phyloP scores from a whole-genome alignment of 495 filamentous ascomycete species.

The Neurospora sp. region DNA sequence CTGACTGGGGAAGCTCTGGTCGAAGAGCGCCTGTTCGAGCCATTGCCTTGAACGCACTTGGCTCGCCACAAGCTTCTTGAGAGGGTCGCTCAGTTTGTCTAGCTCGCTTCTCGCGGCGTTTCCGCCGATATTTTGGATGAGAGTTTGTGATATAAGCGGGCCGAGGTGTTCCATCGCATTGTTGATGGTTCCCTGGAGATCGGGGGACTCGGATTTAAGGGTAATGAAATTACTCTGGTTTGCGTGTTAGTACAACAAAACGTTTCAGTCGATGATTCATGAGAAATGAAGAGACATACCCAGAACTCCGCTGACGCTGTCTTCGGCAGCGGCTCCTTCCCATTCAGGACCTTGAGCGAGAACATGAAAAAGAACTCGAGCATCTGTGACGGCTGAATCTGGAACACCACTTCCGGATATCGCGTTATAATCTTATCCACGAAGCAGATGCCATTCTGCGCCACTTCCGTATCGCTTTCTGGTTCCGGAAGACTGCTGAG shows the following conservation, averaged over 20 bases:
- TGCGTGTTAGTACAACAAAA: conserved; percentile 7
- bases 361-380: conserved; percentile 69
- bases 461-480: conserved; percentile 66
- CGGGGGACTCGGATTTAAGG: conserved; percentile 26
- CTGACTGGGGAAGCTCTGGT: conserved; percentile 45
- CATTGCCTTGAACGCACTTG: conserved; percentile 51
- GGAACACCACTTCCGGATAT: conserved; percentile 49
- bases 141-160: conserved; percentile 45
- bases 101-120: conserved; percentile 68
- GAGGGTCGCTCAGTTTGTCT: conserved; percentile 61
- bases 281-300: conserved; percentile 34
- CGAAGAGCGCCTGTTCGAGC: conserved; percentile 47
- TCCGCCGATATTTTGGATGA: conserved; percentile 64
- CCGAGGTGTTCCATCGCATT: conserved; percentile 47
- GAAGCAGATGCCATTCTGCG: conserved; percentile 67
- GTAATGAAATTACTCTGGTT: conserved; percentile 37
- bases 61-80: conserved; percentile 63
- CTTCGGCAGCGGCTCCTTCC: conserved; percentile 71
- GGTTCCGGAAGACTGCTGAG: conserved; percentile 54
- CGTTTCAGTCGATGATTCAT: conserved; percentile 12
- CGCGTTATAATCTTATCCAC: conserved; percentile 54
- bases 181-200: conserved; percentile 38
- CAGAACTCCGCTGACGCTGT: conserved; percentile 71
- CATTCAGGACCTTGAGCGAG: conserved; percentile 58
- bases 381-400: conserved; percentile 34